Conservation (phyloP, 257 asterid species). For the Eustoma russellianum region DNA sequence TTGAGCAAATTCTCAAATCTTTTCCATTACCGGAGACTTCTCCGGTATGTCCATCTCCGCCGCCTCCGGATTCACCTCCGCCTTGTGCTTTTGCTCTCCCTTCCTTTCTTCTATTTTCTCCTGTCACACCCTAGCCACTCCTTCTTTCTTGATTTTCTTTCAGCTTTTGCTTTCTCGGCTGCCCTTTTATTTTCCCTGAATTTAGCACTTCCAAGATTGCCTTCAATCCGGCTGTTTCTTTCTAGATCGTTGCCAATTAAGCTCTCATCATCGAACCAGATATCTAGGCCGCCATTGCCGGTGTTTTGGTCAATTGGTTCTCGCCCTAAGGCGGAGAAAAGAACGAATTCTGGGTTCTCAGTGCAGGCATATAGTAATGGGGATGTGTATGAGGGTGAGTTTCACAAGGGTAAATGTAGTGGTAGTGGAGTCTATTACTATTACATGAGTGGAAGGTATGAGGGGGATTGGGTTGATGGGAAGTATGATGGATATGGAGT, state of each 20-base stretch:
- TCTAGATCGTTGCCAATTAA: constrained; percentile 61
- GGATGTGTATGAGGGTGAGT: constrained; percentile 95
- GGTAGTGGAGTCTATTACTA: constrained; percentile 96
- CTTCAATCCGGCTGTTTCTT: constrained; percentile 62
- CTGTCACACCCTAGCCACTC: constrained; percentile 87
- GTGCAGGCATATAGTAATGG: constrained; percentile 87
- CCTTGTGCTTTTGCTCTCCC: constrained; percentile 53
- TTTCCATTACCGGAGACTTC: constrained; percentile 58
- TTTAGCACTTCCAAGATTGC: constrained; percentile 78
- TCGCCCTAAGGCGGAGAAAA: constrained; percentile 46
- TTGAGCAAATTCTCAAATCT: constrained; percentile 37
- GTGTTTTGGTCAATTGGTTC: constrained; percentile 94
- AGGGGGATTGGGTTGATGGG: constrained; percentile 90
- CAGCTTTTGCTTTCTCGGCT: constrained; percentile 83
- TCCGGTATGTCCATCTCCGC: constrained; percentile 38
- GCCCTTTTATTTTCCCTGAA: constrained; percentile 74
- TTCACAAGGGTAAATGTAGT: constrained; percentile 79
- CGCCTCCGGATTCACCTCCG: constrained; percentile 69
- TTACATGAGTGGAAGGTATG: constrained; percentile 91
- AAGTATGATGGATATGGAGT: constrained; percentile 89
- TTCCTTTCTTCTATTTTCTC: constrained; percentile 70
- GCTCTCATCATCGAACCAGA: constrained; percentile 36
- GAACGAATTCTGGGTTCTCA: constrained; percentile 55
- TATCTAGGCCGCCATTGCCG: constrained; percentile 45
- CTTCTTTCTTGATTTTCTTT: constrained; percentile 71